Evolutionary conservation across 805 yeast species (phyloP).

Genomic region (Candida ortonii): DNA sequence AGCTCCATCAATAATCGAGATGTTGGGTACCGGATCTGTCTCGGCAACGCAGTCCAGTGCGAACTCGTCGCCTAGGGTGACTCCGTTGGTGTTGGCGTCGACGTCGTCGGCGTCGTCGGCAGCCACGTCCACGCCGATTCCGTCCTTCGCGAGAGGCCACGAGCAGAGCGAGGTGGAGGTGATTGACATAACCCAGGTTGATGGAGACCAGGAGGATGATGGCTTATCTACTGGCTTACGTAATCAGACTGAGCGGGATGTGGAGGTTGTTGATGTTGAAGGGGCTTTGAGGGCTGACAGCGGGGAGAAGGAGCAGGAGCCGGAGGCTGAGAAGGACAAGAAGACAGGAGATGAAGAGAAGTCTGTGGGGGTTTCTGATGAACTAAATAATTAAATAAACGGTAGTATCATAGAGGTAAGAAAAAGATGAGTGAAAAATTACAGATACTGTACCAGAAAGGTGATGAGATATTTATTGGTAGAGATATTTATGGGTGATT

Average conservation of each 20-base stretch:
- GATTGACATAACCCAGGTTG: slow-evolving; percentile 23
- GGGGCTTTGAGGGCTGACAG: too few relatives aligned
- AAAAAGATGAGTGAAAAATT: too few relatives aligned
- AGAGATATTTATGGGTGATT: too few relatives aligned
- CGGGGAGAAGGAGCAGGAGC: too few relatives aligned
- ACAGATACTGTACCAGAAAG: too few relatives aligned
- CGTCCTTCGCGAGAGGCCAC: slow-evolving; percentile 11
- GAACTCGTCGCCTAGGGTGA: slow-evolving; percentile 10
- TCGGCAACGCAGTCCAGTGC: slow-evolving; percentile 1
- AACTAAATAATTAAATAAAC: too few relatives aligned
- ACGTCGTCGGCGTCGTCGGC: slow-evolving; percentile 12
- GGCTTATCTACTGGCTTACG: too few relatives aligned
- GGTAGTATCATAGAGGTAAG: too few relatives aligned
- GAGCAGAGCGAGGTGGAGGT: slow-evolving; percentile 14
- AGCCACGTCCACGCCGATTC: slow-evolving; percentile 12
- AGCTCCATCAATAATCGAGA: slow-evolving; percentile 15
- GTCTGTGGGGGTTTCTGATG: not conserved
- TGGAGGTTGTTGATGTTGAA: too few relatives aligned
- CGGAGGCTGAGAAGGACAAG: not conserved
- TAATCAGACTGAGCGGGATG: too few relatives aligned
- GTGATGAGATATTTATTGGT: too few relatives aligned
- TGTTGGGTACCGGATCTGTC: slow-evolving; percentile 8
- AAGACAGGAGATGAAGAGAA: not conserved
- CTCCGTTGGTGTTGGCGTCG: slow-evolving; percentile 8
- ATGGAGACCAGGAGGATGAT: slow-evolving; percentile 13